Evolutionary conservation across 192 early-diverging fungal genomes (phyloP), one percentile per base, ranked within the genome.

Genomic region (Spinellus fusiger): DNA sequence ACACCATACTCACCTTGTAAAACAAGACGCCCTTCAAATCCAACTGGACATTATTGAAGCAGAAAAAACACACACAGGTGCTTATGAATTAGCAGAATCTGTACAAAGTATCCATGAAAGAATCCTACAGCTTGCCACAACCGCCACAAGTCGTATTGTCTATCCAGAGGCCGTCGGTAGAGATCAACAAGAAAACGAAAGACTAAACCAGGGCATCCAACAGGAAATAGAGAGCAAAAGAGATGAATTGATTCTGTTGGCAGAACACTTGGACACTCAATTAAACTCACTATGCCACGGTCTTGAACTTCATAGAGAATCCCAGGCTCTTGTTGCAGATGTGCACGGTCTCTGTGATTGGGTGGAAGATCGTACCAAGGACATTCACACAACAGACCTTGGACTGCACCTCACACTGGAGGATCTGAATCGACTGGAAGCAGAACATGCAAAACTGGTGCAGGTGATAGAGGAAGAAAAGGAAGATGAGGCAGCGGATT

Each of bases 261-360:
- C 34, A 35, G 68, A 49, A 9, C 22, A 23, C 9, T 34, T 69
- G 2, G 27, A 58, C 25, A 20, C 29, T 0, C 47, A 50, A 4
- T 46, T 69, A 9, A 35, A 52, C 25, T 34, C 54, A 20, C 56
- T 64, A 20, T 23, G 68, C 56, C 32, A 59, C 32, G 22, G 62
- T 33, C 33, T 69, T 6, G 35, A 64, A 23, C 33, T 63, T 12
- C 55, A 69, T 35, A 35, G 48, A 3, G 56, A 62, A 18, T 46
- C 48, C 13, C 56, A 64, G 23, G 68, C 52, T 10, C 34, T 58
- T 12, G 12, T 57, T 23, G 46, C 50, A n/a, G 59, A 61, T 1
- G 54, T 60, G 5, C 28, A 37, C 20, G 15, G 50, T 3, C 25
- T 68, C 1, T 46, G 47, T 23, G 44, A 46, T 26, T 61, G 49